Base-by-base conservation (phyloP, 768 basidiomycete species). In the Coprinopsis cinerea region DNA sequence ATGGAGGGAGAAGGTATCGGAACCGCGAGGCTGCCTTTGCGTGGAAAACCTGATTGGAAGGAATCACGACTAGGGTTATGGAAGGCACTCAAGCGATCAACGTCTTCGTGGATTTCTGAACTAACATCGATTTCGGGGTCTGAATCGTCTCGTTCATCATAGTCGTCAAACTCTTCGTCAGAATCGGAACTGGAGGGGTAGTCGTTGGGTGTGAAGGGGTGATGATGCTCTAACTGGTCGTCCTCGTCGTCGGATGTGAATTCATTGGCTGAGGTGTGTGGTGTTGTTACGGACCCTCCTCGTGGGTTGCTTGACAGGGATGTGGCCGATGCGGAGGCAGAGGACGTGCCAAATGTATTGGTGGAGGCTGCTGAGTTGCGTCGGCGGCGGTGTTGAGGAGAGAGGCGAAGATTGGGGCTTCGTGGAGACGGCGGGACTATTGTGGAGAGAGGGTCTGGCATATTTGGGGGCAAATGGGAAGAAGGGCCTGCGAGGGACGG, bases 1-100 rank as follows among this genome's bases (percentile, higher is more conserved):
- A 45, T 53, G 55, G 23, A 54, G 55, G 2, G 62, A 59, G 15
- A 73, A 15, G 81, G 77, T 11, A 83, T 82, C 35, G 73, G 71
- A 67, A 83, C 77, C n/a, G 84, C 82, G 14, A 78, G 57, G 56
- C 82, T 85, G 11, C 78, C 78, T 51, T 78, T 70, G 48, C 81
- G 71, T 34, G 57, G 53, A 6, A 50, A 34, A 13, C 53, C 36
- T 28, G 52, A 47, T 20, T 23, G 24, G 17, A 60, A 45, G 40
- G 56, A 61, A 9, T 60, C 59, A 35, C 54, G 53, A 47, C 57
- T 61, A 27, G 32, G 44, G 35, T 48, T 62, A 26, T 36, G 37
- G 47, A 24, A 49, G 48, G 55, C 54, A 22, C 61, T 54, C 48
- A 59, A 57, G 30, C 51, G 47, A 26, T 58, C 57, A 61, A 68